Evolutionary conservation across 129 eudicot genomes (phyloP).

Genomic region (Helianthus tuberosus): DNA sequence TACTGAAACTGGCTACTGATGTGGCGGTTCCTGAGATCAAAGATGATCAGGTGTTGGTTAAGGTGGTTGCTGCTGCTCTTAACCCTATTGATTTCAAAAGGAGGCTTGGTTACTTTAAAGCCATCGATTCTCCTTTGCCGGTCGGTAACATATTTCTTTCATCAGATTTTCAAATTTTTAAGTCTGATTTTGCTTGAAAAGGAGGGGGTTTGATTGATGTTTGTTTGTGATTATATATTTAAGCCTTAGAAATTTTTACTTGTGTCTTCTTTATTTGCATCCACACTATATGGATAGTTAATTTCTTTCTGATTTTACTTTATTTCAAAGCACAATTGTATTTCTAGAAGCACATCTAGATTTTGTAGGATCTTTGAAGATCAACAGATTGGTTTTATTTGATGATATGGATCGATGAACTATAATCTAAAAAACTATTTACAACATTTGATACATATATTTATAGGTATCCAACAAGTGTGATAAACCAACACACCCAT

Average conservation of each 20-base stretch:
- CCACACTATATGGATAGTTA: too few species aligned
- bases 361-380: too few species aligned
- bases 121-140: constrained; percentile 88
- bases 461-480: too few species aligned
- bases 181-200: constrained; percentile 3
- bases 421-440: too few species aligned
- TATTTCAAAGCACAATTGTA: not conserved
- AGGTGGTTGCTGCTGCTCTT: constrained; percentile 89
- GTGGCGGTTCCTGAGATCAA: constrained; percentile 62
- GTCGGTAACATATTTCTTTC: constrained; percentile 48
- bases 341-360: too few species aligned
- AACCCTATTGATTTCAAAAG: constrained; percentile 91
- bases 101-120: constrained; percentile 72
- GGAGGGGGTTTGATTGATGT: too few species aligned
- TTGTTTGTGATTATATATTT: not conserved
- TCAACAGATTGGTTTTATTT: too few species aligned
- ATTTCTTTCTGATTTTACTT: too few species aligned
- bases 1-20: constrained; percentile 54
- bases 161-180: not conserved
- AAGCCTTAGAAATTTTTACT: not conserved
- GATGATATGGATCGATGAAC: too few species aligned
- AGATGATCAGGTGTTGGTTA: constrained; percentile 82
- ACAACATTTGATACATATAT: too few species aligned
- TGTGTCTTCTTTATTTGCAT: too few species aligned
- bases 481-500: too few species aligned